These are phyloP conservation scores for Podospora didyma DNA, from an alignment of 495 filamentous ascomycete species.

Conservation along the genomic window DNA sequence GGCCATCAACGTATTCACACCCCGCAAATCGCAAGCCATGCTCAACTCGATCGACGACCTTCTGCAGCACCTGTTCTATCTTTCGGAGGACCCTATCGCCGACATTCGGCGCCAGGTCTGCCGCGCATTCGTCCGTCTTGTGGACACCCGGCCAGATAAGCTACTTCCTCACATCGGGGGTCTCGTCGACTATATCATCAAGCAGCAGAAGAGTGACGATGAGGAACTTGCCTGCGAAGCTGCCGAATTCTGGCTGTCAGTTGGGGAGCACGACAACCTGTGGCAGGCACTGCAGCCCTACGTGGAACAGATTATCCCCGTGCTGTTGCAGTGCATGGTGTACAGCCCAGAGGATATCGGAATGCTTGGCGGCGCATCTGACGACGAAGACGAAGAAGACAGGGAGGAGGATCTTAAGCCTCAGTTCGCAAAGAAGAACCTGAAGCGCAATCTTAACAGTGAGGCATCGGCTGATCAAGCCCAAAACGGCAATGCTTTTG, in stretches of 20 bases:
- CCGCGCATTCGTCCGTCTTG: constrained; percentile 85
- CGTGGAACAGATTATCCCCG: constrained; percentile 81
- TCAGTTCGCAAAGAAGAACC: constrained; percentile 73
- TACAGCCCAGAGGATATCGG: constrained; percentile 92
- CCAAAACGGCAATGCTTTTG: constrained; percentile 44
- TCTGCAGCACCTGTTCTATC: constrained; percentile 73
- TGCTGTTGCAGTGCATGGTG: constrained; percentile 91
- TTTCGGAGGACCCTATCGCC: constrained; percentile 67
- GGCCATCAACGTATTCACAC: constrained; percentile 86
- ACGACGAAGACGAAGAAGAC: constrained; percentile 92
- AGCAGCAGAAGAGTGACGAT: constrained; percentile 84
- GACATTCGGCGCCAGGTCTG: constrained; percentile 90
- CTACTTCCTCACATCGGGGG: constrained; percentile 84
- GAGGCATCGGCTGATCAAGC: constrained; percentile 52
- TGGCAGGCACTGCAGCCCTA: constrained; percentile 69
- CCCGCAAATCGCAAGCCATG: constrained; percentile 72
- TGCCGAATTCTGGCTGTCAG: constrained; percentile 94
- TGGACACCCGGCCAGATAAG: constrained; percentile 86
- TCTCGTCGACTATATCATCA: constrained; percentile 87
- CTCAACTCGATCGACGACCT: constrained; percentile 73
- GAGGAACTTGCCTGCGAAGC: constrained; percentile 91
- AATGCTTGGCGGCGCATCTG: constrained; percentile 71
- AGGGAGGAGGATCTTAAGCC: constrained; percentile 88
- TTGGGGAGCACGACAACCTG: constrained; percentile 80
- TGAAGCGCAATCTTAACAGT: constrained; percentile 45